Conservation (phyloP, 1,284 basidiomycete species). For the Moniliella sp. region DNA sequence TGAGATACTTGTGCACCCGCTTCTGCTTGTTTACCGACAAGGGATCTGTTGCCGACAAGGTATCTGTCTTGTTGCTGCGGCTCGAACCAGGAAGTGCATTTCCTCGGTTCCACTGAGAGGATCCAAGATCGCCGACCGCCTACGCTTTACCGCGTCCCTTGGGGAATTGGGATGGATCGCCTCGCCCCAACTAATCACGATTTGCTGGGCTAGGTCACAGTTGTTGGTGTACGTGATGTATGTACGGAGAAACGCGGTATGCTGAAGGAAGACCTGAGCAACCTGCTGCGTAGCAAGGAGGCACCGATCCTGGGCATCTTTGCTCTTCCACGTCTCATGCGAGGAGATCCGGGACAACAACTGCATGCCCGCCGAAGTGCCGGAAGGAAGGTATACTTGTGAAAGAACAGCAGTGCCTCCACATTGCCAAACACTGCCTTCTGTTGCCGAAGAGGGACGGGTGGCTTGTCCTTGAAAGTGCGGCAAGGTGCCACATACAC, state of each 20-base stretch:
- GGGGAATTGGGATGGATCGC: too few relatives aligned
- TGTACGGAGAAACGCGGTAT: slow-evolving; percentile 29
- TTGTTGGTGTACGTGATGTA: slow-evolving; percentile 30
- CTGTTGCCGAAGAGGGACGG: slow-evolving; percentile 63
- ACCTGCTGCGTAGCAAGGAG: slow-evolving; percentile 59
- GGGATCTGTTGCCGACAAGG: slow-evolving; percentile 7
- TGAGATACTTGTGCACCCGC: slow-evolving; percentile 22
- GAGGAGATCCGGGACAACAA: slow-evolving; percentile 4
- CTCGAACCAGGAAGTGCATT: too few relatives aligned
- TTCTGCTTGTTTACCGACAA: slow-evolving; percentile 13
- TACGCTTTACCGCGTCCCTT: too few relatives aligned
- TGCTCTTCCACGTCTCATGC: too few relatives aligned
- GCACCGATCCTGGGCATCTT: too few relatives aligned
- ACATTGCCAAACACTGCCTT: slow-evolving; percentile 79
- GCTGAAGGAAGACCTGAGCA: slow-evolving; percentile 53
- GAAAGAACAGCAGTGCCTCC: slow-evolving; percentile 73
- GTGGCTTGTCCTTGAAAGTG: too few relatives aligned
- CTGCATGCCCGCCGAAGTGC: slow-evolving; percentile 50
- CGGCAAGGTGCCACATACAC: slow-evolving; percentile 81
- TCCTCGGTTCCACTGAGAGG: too few relatives aligned
- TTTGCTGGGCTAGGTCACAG: slow-evolving; percentile 15
- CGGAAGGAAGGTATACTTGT: slow-evolving; percentile 72
- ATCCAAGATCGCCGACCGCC: too few relatives aligned
- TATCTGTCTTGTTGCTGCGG: too few relatives aligned
- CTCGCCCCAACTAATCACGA: slow-evolving; percentile 4